Base-by-base conservation (phyloP, 495 filamentous ascomycete genomes). In the Tetracladium marchalianum region DNA sequence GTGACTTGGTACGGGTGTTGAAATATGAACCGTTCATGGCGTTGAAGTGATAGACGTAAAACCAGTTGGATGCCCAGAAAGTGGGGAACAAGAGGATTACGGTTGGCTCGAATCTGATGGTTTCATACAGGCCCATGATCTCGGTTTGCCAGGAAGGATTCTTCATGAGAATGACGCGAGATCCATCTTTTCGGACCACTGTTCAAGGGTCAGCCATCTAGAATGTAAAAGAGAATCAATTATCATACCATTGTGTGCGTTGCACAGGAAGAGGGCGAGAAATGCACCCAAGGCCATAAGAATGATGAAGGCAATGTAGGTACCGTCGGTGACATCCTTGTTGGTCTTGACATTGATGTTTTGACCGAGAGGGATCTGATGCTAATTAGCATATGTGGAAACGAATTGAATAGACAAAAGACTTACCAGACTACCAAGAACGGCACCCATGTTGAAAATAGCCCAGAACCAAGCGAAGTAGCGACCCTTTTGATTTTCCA, bases 391-490 rank as follows among this genome's bases (percentile, higher is more conserved):
- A 18, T 24, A 13, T 16, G 41, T 31, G 1, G 31, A 11, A 34
- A 18, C 8, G 35, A 10, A 7, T 40, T 11, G 13, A 9, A 31
- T 39, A 1, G 35, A 18, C 34, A 17, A 16, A 19, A n/a, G 39
- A 49, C 71, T 60, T 66, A 82, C 81, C 67, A 95, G 70, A 49
- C 81, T 80, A 24, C 90, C 90, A 68, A 95, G 87, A 45, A 95
- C 90, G 56, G 80, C 90, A 50, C 90, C 90, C 31, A 88, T 62
- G 63, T 97, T 97, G 73, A 95, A 97, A 55, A 96, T 95, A 44
- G 85, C 77, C 90, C 90, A 96, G 65, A 96, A 95, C 62, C 80
- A 76, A 35, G 84, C 83, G 58, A 95, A 95, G 59, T 85, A 96
- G 36, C 83, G 77, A 35, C 90, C 90, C 68, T 96, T 96, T 39